Base-by-base conservation (phyloP, 2,329 filamentous ascomycete species). In the Fusarium anguioides region DNA sequence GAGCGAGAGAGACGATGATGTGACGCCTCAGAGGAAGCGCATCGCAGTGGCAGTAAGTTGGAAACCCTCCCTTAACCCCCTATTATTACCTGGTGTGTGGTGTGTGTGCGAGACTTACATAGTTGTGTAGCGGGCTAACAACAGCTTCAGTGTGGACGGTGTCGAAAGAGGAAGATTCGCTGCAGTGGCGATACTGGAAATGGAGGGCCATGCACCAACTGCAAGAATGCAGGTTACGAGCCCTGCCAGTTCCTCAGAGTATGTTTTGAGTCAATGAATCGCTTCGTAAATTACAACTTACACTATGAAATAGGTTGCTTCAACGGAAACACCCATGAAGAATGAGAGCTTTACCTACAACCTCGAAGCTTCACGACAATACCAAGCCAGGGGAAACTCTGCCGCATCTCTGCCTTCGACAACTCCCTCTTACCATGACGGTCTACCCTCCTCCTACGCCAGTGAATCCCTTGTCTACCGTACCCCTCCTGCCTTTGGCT, bases 131-230 rank as follows among this genome's bases (percentile, higher is more conserved):
- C 59, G 33, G 29, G 66, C 69, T 72, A 69, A 74, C 70, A 59
- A 35, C 48, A 62, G 31, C 47, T 67, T 56, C 68, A 97, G 95
- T 98, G 95, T 77, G 88, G 89, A 33, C 89, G 95, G 69, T 98
- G 95, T 79, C 89, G 95, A 62, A 94, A 95, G 81, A 88, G 95
- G 60, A 98, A 98, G 83, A 98, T 98, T 72, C 91, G 93, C 71
- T 98, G 95, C 81, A 97, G 92, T 74, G 95, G 95, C 40, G 93
- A 97, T 75, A 83, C 86, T 31, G 91, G 91, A 29, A 87, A 90
- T 73, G 91, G 91, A n/a, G 80, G 83, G 36, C 89, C 90, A n/a
- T 98, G 95, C 78, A 83, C 86, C 12, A 97, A 94, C 77, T 98
- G 95, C 82, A 91, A 88, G 73, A 88, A 84, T 63, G 90, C 94